Base-by-base conservation (phyloP, 352 stramenopile genomes). In the Phytophthora cryptogea region DNA sequence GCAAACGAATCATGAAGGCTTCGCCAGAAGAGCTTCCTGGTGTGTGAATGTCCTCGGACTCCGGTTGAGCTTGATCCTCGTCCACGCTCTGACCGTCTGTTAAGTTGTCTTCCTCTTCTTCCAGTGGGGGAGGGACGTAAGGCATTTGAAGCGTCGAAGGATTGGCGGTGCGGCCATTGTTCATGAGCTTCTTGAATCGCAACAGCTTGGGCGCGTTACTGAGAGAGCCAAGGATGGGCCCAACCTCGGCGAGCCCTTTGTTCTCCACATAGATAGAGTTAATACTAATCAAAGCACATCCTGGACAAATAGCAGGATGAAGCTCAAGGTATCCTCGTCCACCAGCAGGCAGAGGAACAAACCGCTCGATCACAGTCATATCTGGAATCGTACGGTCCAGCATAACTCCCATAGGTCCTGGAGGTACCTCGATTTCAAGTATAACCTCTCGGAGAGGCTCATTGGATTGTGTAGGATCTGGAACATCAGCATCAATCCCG, bases 141-240 rank as follows among this genome's bases (percentile, higher is more conserved):
- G 82, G 79, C 50, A 89, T 70, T 53, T 76, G 57, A n/a, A 90
- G 57, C 14, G 80, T 88, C 20, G 82, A 80, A 10, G 86, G 86
- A 42, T 86, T 91, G n/a, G 83, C 85, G 1, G 78, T 86, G 10
- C 80, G 78, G 9, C 82, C 84, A 39, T 75, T 70, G 28, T 79
- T 85, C 70, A 92, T 92, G 10, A 92, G 80, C 48, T 93, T 93
- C 61, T 92, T 95, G 60, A 95, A 95, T n/a, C 79, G 78, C 48
- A 95, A 58, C 16, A 92, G 64, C 36, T 92, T 91, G 14, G 74
- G 70, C 30, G 70, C 66, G 8, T 74, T 70, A 10, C 73, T 50
- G 11, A 90, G 70, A 9, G 79, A 84, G 16, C 66, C 83, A 16
- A 95, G 63, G 16, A 93, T 84, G 8, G 79, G 70, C 0, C 86